Base-by-base conservation (phyloP, 257 asterid genomes). In the Phtheirospermum japonicum region DNA sequence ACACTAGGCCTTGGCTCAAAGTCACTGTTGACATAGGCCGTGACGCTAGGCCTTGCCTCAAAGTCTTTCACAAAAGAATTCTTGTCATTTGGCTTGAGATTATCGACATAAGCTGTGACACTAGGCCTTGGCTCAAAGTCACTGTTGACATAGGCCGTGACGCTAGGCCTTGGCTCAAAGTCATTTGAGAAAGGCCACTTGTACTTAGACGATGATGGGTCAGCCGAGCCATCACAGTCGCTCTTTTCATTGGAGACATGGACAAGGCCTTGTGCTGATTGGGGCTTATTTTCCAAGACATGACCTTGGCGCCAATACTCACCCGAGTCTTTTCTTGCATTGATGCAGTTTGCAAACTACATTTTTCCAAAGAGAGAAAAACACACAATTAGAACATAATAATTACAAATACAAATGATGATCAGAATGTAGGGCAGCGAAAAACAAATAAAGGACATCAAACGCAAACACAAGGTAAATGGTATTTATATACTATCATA, bases 321-420 rank as follows among this genome's bases (percentile, higher is more conserved):
- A 42, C 49, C 17, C 17, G 49, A 42, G 14, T 13, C 59, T 51
- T 67, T 71, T 58, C 83, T 69, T 36, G 73, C 83, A 68, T 60
- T 51, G 45, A 68, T 36, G 19, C 52, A 59, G 70, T 16, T 64
- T 13, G 42, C 66, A n/a, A 64, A 36, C 86, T 46, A 6, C 20
- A 46, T 34, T 34, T 46, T 40, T 12, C 5, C 48, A 40, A 12
- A 40, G n/a, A 40, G 13, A 46, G n/a, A 9, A 14, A 46, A 14
- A 46, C 23, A 1, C 6, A 14, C 5, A 45, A 14, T 45, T 45
- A 7, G 8, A 6, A n/a, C 23, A 34, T 34, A 6, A 34, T 9
- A 34, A 16, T 6, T 12, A 12, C 1, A 11, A 40, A 16, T n/a
- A n/a, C n/a, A 40, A 5, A 23, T 23, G 3, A 16, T n/a, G 49